Base-by-base conservation (phyloP, 768 basidiomycete genomes). In the Hortiboletus campestris region DNA sequence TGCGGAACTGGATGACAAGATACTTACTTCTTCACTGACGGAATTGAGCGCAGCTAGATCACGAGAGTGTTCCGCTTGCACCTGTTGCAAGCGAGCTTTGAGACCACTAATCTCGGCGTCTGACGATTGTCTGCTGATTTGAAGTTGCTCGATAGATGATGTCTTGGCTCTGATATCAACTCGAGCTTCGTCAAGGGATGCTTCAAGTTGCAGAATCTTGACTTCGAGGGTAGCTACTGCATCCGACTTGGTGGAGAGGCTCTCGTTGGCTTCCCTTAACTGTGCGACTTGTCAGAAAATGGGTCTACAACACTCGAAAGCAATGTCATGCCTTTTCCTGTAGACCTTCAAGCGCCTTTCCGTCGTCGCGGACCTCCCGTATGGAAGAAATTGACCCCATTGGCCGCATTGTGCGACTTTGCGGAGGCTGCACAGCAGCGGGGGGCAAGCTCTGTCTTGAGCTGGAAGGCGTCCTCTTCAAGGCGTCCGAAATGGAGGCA, bases 361-460 rank as follows among this genome's bases (percentile, higher is more conserved):
- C 74, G 59, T 84, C 84, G 58, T 84, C 85, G 57, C 80, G 82
- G 17, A 86, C 75, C 62, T 90, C 90, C 55, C 78, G 80, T 55
- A 91, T 84, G 10, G 89, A 89, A n/a, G 86, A 80, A 46, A 91
- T 84, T 14, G 89, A 91, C 25, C 77, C 74, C 38, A 81, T 63
- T 29, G 80, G 70, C 17, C 81, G 77, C 51, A 80, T 68, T 40
- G 82, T 57, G 52, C 75, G 80, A 28, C 80, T 53, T 14, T 74
- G 65, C 9, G 67, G 46, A n/a, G 68, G 63, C 20, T 72, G 62
- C 17, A 31, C 57, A 19, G 57, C 44, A 20, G 51, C 46, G 17
- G 60, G 63, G 13, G 74, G 63, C 36, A 80, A 55, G 63, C 73
- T 82, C 53, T 75, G 73, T 34, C 78, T 75, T 22, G 80, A 73